Conservation (phyloP, 257 asterid species). For the Solanum ossicruentum region DNA sequence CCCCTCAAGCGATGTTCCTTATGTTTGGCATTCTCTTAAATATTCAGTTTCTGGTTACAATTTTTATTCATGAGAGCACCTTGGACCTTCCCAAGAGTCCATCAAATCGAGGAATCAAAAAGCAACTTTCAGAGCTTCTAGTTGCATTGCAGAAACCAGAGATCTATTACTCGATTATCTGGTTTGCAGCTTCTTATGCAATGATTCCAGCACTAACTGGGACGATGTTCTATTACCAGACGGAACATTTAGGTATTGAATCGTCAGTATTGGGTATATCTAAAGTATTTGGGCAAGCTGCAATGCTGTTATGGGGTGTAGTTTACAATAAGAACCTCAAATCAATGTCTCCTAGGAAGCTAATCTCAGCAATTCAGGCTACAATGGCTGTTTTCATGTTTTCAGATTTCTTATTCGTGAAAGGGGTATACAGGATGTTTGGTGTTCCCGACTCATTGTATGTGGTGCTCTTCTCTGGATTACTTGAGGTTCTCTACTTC, state of each 20-base stretch:
- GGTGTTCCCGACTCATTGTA: conserved; percentile 68
- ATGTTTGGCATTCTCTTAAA: conserved; percentile 41
- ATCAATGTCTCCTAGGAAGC: conserved; percentile 54
- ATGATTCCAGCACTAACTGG: conserved; percentile 74
- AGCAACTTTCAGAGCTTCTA: conserved; percentile 51
- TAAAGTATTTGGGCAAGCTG: conserved; percentile 83
- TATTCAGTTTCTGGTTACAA: conserved; percentile 60
- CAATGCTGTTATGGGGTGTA: conserved; percentile 85
- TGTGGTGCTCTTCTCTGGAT: conserved; percentile 61
- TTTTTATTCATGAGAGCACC: conserved; percentile 42
- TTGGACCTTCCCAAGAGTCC: conserved; percentile 57
- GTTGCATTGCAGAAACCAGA: conserved; percentile 55
- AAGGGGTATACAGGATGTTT: conserved; percentile 48
- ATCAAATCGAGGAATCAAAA: conserved; percentile 26
- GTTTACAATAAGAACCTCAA: conserved; percentile 52
- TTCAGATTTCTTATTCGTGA: conserved; percentile 65
- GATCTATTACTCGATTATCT: conserved; percentile 43
- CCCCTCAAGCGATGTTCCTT: conserved; percentile 51
- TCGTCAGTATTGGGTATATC: conserved; percentile 79
- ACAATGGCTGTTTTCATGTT: conserved; percentile 54
- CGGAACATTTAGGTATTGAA: conserved; percentile 66
- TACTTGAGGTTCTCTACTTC: conserved; percentile 67
- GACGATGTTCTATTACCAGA: conserved; percentile 92
- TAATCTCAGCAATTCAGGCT: conserved; percentile 56
- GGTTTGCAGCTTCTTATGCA: conserved; percentile 82